A percentile compares a stretch with the other conserved stretches of the same genome.
Conservation (phyloP, 768 basidiomycete species). For the Lactarius trivialis region DNA sequence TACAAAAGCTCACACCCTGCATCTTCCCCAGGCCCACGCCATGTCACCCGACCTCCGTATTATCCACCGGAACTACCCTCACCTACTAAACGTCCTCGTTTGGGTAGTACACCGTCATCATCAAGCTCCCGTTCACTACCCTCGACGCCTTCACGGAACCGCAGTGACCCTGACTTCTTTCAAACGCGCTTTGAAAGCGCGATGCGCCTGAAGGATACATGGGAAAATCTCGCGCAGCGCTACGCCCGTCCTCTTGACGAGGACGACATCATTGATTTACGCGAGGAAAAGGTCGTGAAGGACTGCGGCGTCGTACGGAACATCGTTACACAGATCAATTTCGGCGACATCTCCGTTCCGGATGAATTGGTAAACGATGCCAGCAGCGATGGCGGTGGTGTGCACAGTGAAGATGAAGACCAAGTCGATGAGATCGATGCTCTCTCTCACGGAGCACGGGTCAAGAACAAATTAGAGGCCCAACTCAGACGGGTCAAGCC, state of each 20-base stretch:
- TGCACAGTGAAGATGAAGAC: constrained; percentile 46
- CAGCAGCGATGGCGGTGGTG: constrained; percentile 32
- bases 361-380: constrained; percentile 32
- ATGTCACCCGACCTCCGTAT: constrained; percentile 26
- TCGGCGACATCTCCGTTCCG: constrained; percentile 46
- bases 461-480: constrained; percentile 31
- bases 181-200: constrained; percentile 52
- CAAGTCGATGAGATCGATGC: constrained; percentile 53
- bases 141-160: constrained; percentile 18
- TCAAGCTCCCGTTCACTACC: constrained; percentile 24
- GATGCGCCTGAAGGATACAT: constrained; percentile 51
- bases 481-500: constrained; percentile 33
- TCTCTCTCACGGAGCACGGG: constrained; percentile 33
- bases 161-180: constrained; percentile 38
- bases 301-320: constrained; percentile 62
- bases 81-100: constrained; percentile 45
- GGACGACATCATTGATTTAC: constrained; percentile 73
- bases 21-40: constrained; percentile 40
- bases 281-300: constrained; percentile 52
- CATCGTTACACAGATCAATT: constrained; percentile 36
- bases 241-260: constrained; percentile 63
- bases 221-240: constrained; percentile 63
- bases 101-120: constrained; percentile 41
- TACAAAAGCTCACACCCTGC: constrained; percentile 38
- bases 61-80: constrained; percentile 29